phyloP scores from a whole-genome alignment of 1,284 basidiomycete genomes.

The Tilletia indica region DNA sequence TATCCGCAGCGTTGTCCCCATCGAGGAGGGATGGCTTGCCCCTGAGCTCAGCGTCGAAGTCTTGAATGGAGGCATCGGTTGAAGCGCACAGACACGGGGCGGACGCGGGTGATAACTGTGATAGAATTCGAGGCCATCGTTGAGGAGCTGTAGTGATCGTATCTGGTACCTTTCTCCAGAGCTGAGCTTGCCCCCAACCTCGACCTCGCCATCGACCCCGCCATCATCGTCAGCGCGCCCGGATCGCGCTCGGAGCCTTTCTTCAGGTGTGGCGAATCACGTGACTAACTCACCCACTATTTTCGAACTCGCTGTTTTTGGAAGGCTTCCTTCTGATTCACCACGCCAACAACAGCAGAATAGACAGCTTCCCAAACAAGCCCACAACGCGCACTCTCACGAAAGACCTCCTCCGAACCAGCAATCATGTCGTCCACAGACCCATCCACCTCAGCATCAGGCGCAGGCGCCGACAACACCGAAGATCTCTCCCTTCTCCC shows the following conservation, averaged over 20 bases:
- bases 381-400: background rate
- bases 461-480: background rate
- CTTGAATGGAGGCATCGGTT: constrained; percentile 17
- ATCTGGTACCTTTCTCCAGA: too few species aligned
- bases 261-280: too few species aligned
- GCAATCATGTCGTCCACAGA: background rate
- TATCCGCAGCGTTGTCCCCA: background rate
- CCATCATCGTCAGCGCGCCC: too few species aligned
- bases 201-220: background rate
- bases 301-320: too few species aligned
- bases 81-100: constrained; percentile 20
- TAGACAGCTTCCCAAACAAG: too few species aligned
- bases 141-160: too few species aligned
- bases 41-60: background rate
- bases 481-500: constrained; percentile 12
- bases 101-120: background rate
- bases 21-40: constrained; percentile 9
- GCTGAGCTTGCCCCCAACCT: background rate
- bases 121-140: background rate
- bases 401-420: background rate
- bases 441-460: background rate
- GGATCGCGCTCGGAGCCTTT: too few species aligned
- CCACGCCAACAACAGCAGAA: background rate
- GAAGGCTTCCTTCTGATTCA: too few species aligned
- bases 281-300: too few species aligned